phyloP scores from a whole-genome alignment of 2,329 filamentous ascomycete genomes.

The Fusarium sp. region DNA sequence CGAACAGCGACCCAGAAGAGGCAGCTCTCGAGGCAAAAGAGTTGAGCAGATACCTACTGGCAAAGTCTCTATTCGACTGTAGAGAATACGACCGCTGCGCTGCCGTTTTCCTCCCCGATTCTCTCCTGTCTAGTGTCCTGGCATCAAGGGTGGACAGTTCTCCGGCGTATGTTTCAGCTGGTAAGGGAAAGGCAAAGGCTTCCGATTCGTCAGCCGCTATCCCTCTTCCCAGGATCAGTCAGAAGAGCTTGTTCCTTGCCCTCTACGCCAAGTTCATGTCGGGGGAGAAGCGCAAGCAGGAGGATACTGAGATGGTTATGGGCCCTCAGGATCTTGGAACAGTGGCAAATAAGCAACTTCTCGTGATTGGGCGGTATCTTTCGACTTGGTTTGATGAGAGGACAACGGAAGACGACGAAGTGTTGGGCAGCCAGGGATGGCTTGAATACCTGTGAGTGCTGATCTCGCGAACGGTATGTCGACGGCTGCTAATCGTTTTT shows the following conservation, averaged over 20 bases:
- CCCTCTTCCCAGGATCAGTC: slow-evolving; percentile 73
- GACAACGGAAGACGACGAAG: slow-evolving; percentile 66
- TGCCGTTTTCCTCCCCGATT: slow-evolving; percentile 85
- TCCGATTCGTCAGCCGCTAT: slow-evolving; percentile 36
- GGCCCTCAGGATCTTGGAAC: slow-evolving; percentile 90
- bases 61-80: slow-evolving; percentile 95
- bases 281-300: slow-evolving; percentile 95
- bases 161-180: slow-evolving; percentile 56
- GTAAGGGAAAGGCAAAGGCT: slow-evolving; percentile 68
- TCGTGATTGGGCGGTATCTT: slow-evolving; percentile 78
- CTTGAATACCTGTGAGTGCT: slow-evolving; percentile 78
- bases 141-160: slow-evolving; percentile 56
- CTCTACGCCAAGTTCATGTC: slow-evolving; percentile 93
- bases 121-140: slow-evolving; percentile 75
- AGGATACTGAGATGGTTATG: slow-evolving; percentile 97
- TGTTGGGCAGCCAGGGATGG: slow-evolving; percentile 84
- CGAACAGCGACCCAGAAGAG: slow-evolving; percentile 76
- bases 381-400: slow-evolving; percentile 83
- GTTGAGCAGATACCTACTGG: slow-evolving; percentile 84
- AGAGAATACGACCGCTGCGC: slow-evolving; percentile 95
- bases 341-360: slow-evolving; percentile 85
- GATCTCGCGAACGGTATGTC: not conserved
- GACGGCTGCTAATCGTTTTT: not conserved
- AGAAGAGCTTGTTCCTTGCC: slow-evolving; percentile 91
- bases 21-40: slow-evolving; percentile 81